A percentile compares a stretch with the other conserved stretches of the same genome.
phyloP scores from a whole-genome alignment of 352 stramenopile genomes.

The Globisporangium recalcitrans region DNA sequence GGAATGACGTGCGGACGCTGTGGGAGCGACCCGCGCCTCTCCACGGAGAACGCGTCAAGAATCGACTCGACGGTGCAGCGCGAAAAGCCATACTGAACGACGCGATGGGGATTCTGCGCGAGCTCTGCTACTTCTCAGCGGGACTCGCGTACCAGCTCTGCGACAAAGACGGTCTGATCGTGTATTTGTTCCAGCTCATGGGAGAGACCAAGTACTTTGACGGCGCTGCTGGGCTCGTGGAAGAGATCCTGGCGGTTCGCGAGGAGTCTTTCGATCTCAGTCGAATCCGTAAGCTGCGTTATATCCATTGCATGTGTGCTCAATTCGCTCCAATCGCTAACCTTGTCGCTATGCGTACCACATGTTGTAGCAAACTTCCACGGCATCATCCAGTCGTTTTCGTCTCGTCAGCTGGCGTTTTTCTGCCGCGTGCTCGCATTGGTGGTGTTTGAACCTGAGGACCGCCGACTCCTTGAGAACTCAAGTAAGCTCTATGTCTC shows the following conservation, averaged over 20 bases:
- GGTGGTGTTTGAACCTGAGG: constrained; percentile 94
- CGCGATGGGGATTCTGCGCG: constrained; percentile 71
- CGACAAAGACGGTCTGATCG: constrained; percentile 82
- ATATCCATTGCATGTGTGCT: constrained; percentile 25
- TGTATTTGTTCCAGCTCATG: constrained; percentile 94
- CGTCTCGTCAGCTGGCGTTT: constrained; percentile 90
- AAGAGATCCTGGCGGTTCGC: constrained; percentile 90
- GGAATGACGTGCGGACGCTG: constrained; percentile 50
- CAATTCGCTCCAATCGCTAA: neutral
- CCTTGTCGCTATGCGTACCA: neutral
- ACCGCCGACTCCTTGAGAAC: constrained; percentile 89
- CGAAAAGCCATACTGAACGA: constrained; percentile 61
- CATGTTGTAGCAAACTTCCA: constrained; percentile 84
- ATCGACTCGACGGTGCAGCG: constrained; percentile 37
- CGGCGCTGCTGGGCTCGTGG: constrained; percentile 83
- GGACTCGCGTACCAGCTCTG: constrained; percentile 63
- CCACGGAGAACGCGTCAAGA: constrained; percentile 28
- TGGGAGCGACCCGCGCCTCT: constrained; percentile 46
- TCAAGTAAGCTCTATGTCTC: constrained; percentile 76
- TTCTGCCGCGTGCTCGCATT: constrained; percentile 95
- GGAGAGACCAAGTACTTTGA: constrained; percentile 88
- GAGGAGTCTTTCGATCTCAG: constrained; percentile 78
- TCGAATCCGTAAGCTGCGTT: constrained; percentile 53
- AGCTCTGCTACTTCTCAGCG: constrained; percentile 81
- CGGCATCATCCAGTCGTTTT: constrained; percentile 83